A percentile compares a stretch with the other conserved stretches of the same genome.
These are phyloP conservation scores for Amanita molliuscula DNA, from an alignment of 768 basidiomycete species.

Conservation along the genomic window DNA sequence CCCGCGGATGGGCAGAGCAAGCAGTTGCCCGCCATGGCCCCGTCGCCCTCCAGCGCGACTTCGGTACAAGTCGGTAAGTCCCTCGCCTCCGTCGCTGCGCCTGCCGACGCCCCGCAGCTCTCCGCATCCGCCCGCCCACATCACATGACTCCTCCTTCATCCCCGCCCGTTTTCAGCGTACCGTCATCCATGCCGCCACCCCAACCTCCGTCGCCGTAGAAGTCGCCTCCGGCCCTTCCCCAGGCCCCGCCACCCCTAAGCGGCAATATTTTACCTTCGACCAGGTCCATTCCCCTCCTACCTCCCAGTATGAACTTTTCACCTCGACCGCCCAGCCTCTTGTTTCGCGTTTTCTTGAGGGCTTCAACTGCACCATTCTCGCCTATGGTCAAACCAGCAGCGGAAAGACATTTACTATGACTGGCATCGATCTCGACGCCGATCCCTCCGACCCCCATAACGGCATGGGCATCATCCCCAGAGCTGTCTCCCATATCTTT, in stretches of 20 bases:
- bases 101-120: slow-evolving; percentile 32
- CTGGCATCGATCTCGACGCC: slow-evolving; percentile 83
- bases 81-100: background rate
- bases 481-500: slow-evolving; percentile 88
- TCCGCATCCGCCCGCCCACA: slow-evolving; percentile 86
- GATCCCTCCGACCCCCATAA: slow-evolving; percentile 77
- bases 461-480: slow-evolving; percentile 90
- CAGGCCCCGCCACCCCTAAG: slow-evolving; percentile 50
- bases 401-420: slow-evolving; percentile 98
- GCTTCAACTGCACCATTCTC: slow-evolving; percentile 95
- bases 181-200: slow-evolving; percentile 72
- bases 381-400: slow-evolving; percentile 97
- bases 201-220: slow-evolving; percentile 79
- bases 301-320: slow-evolving; percentile 81
- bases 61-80: slow-evolving; percentile 90
- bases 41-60: slow-evolving; percentile 65
- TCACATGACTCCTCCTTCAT: slow-evolving; percentile 76
- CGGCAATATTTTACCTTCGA: slow-evolving; percentile 89
- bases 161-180: slow-evolving; percentile 89
- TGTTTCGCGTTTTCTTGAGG: slow-evolving; percentile 79
- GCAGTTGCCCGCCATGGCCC: slow-evolving; percentile 50
- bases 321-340: slow-evolving; percentile 78
- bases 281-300: slow-evolving; percentile 81
- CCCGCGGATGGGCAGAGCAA: slow-evolving; percentile 6
- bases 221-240: slow-evolving; percentile 40